Base-by-base conservation (phyloP, 768 basidiomycete species). In the Clavulina sp. region DNA sequence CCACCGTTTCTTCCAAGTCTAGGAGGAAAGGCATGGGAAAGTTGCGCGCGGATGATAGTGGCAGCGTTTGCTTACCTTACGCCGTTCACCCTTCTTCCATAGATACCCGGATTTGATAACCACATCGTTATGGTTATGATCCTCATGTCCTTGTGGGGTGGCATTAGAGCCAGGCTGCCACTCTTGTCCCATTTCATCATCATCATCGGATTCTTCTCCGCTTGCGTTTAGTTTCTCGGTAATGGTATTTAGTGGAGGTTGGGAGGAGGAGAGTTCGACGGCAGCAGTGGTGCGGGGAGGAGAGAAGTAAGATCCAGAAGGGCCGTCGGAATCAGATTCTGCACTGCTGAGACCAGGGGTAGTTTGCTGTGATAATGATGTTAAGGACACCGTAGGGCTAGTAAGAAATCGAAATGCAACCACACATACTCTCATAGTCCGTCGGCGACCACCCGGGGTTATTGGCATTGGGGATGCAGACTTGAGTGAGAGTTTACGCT, bases 1-100 rank as follows among this genome's bases (percentile, higher is more conserved):
- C 93, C 93, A 97, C 21, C 92, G 77, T 67, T 91, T 92, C 74
- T 97, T 96, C 95, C 95, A 99, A 1, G 84, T 89, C 91, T 93
- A 61, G n/a, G 16, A 56, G 46, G 47, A 54, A 52, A 40, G 24
- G 49, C 29, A 3, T 43, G 32, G 13, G 26, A 24, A 30, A 48
- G 40, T 32, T 33, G 30, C 31, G 32, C 18, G 18, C 24, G 41
- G 21, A 41, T 33, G 19, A 26, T 48, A 28, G 23, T 34, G 51
- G 49, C 48, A 30, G 53, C 21, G 57, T 48, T 40, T 28, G 33
- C 74, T 52, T 57, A 93, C 93, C 83, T 96, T 96, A 65, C 95
- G 71, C 53, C 89, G 75, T 66, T 95, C 88, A 58, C 93, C 93
- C 72, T 97, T 97, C 76, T 99, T 99, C 78, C 81, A 84, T 49